These are phyloP conservation scores for Berberis vulgaris DNA, from an alignment of 164 flowering plant genomes.

Conservation along the genomic window DNA sequence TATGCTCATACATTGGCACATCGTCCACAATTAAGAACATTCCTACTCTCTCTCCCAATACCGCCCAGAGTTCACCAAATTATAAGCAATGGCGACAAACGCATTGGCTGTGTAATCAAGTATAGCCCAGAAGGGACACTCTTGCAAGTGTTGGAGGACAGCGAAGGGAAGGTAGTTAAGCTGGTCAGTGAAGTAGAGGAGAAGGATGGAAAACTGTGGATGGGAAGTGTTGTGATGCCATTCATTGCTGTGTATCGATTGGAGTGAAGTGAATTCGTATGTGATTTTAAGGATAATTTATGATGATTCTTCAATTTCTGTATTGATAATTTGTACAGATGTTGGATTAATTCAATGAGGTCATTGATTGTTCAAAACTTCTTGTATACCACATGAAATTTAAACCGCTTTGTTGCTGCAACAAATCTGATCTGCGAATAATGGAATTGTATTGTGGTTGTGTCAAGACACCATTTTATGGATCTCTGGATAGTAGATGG, in stretches of 20 bases:
- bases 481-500: too few relatives aligned
- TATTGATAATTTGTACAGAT: too few relatives aligned
- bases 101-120: slow-evolving; percentile 42
- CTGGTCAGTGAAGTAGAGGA: slow-evolving; percentile 88
- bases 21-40: slow-evolving; percentile 43
- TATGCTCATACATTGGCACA: slow-evolving; percentile 24
- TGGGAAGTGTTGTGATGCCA: slow-evolving; percentile 85
- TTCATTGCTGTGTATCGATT: slow-evolving; percentile 63
- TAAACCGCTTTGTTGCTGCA: too few relatives aligned
- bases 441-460: too few relatives aligned
- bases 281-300: not conserved
- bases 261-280: slow-evolving; percentile 7
- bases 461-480: too few relatives aligned
- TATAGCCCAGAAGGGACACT: slow-evolving; percentile 66
- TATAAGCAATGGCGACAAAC: slow-evolving; percentile 45
- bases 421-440: too few relatives aligned
- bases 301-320: too few relatives aligned
- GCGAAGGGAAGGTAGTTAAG: slow-evolving; percentile 71
- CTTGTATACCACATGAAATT: too few relatives aligned
- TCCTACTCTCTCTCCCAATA: slow-evolving; percentile 64
- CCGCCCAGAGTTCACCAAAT: slow-evolving; percentile 40
- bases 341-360: too few relatives aligned
- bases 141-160: slow-evolving; percentile 68
- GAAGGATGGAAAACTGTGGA: slow-evolving; percentile 86
- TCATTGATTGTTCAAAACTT: too few relatives aligned